Evolutionary conservation across 23 red algal species (phyloP), one percentile per base, ranked within the genome.

Genomic region (Chondrus crispus): DNA sequence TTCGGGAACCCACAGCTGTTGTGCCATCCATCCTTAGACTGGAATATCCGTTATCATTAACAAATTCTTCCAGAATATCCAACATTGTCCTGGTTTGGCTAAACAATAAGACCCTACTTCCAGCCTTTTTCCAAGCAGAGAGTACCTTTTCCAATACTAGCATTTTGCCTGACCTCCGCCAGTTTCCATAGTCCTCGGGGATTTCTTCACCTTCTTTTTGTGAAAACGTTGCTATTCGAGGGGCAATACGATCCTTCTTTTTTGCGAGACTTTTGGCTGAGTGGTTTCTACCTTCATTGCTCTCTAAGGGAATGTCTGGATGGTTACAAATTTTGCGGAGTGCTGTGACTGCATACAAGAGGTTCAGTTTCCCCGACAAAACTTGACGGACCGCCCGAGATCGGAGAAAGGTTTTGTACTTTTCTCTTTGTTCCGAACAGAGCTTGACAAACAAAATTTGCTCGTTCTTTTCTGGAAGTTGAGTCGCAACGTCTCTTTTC

Each of bases 321-420:
- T 99, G 97, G 83, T 99, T 96, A 68, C 97, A 99, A 42, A 99
- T 96, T 52, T 99, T 96, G 24, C 97, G 94, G 48, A 99, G 93
- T 36, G 91, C 89, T 68, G 93, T 95, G 22, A 96, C 86, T 28
- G 94, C 91, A 16, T 95, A 89, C 4, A 99, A 50, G 38, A 96
- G 62, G 46, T 96, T 99, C 29, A 93, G 38, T 28, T 80, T 74
- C 29, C 93, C 94, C 11, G 52, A 80, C 29, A 96, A 72, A 46
- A 94, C 97, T 86, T 80, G 77, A 55, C 91, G 57, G 20, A 99
- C 71, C 32, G 87, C 82, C 26, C 90, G 52, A 13, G 93, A 87
- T 76, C 89, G 51, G 28, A 99, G 46, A 79, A 92, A 96, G n/a
- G 45, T 76, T 40, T 95, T 66, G 83, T 99, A 99, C 47, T 89